Evolutionary conservation across 257 asterid genomes (phyloP), one percentile per base, ranked within the genome.

Genomic region (Ajuga chamaepitys): DNA sequence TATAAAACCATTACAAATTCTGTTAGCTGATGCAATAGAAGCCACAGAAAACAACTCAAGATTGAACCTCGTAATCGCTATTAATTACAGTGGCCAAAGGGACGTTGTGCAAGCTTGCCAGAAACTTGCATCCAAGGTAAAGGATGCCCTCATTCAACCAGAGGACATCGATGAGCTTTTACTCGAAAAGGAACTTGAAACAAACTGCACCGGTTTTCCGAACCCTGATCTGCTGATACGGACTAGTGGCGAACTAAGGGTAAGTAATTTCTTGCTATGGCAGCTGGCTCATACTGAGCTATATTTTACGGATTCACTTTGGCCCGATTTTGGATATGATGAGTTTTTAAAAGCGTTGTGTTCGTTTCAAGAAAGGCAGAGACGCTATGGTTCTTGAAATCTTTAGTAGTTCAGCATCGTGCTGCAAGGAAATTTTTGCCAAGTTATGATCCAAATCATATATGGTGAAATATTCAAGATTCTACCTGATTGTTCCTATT

Each of bases 201-300:
- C 95, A 7, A 78, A 62, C 28, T 84, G 85, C 51, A 58, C 81
- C 1, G 76, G 67, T 62, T 76, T 81, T 35, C 89, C 87, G 0
- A 34, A 55, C 54, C 85, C 95, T 28, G 88, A 83, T 74, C 78
- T 87, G 57, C 80, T 87, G 20, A 81, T 85, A 54, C 68, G 89
- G 45, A 85, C 93, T 18, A 85, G 95, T 69, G 95, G 89, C 4
- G 95, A 87, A 77, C 77, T 69, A 50, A 77, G 93, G 52, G 68
- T 87, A 58, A 81, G 95, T 53, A 87, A 87, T 64, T 85, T 87
- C 75, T 71, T 85, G 25, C 66, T 87, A 44, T 85, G 95, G 95
- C 95, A 87, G 76, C 74, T 85, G 60, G 92, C 92, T 14, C 86
- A 81, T 58, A 73, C 89, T 9, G 89, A 87, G 66, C 74, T 85